Conservation (phyloP, 139 green algal genomes). For the Zygnema circumcarinatum region DNA sequence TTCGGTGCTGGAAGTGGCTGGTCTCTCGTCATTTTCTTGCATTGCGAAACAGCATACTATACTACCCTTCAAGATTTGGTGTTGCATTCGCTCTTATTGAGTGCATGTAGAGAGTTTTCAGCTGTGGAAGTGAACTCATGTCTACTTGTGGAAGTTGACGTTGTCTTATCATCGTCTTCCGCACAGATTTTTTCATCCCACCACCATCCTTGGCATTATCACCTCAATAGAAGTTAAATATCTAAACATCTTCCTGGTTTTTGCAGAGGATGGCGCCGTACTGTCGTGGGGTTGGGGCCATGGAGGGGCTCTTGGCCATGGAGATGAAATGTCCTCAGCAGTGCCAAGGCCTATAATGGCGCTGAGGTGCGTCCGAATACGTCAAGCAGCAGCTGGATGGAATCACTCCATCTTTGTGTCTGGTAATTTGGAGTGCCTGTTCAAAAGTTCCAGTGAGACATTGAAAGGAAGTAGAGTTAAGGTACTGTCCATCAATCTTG, state of each 20-base stretch:
- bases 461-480: neutral
- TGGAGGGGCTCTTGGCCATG: neutral
- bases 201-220: too few relatives aligned
- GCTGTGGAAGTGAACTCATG: too few relatives aligned
- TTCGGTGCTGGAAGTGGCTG: too few relatives aligned
- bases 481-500: neutral
- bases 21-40: too few relatives aligned
- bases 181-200: too few relatives aligned
- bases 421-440: neutral
- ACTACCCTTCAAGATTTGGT: too few relatives aligned
- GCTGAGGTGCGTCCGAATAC: neutral
- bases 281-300: neutral
- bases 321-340: neutral
- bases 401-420: neutral
- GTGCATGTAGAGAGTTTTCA: too few relatives aligned
- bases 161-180: too few relatives aligned
- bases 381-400: constrained; percentile 12
- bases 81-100: too few relatives aligned
- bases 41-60: too few relatives aligned
- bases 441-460: neutral
- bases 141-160: too few relatives aligned
- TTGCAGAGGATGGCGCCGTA: constrained; percentile 3
- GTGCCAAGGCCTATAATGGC: neutral
- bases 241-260: constrained; percentile 4
- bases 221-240: too few relatives aligned